Conservation (phyloP, 139 green algal genomes). For the Picochlorum sp. region DNA sequence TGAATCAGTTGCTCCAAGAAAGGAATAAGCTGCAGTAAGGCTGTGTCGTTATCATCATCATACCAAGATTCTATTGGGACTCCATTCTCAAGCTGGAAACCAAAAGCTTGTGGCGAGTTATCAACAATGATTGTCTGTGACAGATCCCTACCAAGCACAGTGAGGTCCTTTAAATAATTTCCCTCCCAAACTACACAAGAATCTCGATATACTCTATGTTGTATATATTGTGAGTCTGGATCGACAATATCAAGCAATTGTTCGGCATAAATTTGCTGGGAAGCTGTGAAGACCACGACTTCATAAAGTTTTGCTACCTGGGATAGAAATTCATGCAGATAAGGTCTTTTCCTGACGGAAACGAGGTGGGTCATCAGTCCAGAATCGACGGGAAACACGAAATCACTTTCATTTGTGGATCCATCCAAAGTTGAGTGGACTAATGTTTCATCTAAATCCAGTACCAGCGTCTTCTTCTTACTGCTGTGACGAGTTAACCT, state of each 20-base stretch:
- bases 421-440: conserved; percentile 76
- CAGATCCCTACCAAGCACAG: conserved; percentile 82
- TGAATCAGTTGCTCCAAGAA: conserved; percentile 70
- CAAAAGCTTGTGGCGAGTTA: conserved; percentile 60
- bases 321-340: conserved; percentile 59
- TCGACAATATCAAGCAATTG: conserved; percentile 73
- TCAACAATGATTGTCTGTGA: conserved; percentile 81
- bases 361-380: conserved; percentile 64
- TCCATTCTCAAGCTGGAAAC: conserved; percentile 84
- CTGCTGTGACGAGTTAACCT: conserved; percentile 20
- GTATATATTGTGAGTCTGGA: conserved; percentile 53
- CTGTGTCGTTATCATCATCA: conserved; percentile 72
- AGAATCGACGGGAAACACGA: conserved; percentile 62
- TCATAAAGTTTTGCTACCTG: conserved; percentile 57
- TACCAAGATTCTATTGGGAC: conserved; percentile 93
- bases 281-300: conserved; percentile 73
- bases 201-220: conserved; percentile 86
- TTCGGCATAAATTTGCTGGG: conserved; percentile 65
- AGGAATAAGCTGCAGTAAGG: conserved; percentile 77
- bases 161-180: conserved; percentile 84
- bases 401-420: conserved; percentile 40
- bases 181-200: conserved; percentile 84
- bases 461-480: conserved; percentile 59
- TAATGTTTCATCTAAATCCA: conserved; percentile 96
- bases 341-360: conserved; percentile 49